Base-by-base conservation (phyloP, 176 grass and related monocot species). In the Carex cristatella region DNA sequence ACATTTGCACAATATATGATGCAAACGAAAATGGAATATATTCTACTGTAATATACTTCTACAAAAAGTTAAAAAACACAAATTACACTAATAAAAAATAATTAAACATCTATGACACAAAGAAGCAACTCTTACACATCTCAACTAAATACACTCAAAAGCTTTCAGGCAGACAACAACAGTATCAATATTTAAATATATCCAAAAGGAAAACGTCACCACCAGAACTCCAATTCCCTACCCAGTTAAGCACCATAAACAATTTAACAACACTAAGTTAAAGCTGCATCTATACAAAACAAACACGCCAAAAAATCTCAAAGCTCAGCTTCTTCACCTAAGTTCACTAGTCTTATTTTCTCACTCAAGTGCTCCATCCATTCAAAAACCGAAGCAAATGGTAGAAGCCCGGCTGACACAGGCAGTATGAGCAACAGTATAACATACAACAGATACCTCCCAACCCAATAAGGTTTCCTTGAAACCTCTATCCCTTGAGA, bases 341-440 rank as follows among this genome's bases (percentile, higher is more conserved):
- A 5, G 42, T 86, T 71, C 27, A 81, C 12, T 65, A 79, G 76
- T 33, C 40, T 82, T 60, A 91, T 56, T 81, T 84, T 86, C 86
- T 87, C 73, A 7, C 61, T 56, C 28, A 95, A 89, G 84, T 99
- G 96, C 28, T 56, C 69, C 68, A 56, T 79, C 96, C 96, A 95
- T 4, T 87, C 84, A 73, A 27, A 79, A 58, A 94, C 7, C 40
- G 91, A 90, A 77, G 93, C 96, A 87, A 99, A 99, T 10, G 96
- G 93, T 27, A 99, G 78, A n/a, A 99, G 87, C 46, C 96, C 96
- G 57, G 84, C 86, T 4, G 84, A 92, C 38, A 79, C 61, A 5
- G 96, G 96, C 55, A 95, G 77, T 79, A 99, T 49, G 78, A 92
- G 57, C 74, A 92, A 84, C 84, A 94, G 78, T 48, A 87, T 30